Base-by-base conservation (phyloP, 176 grass and related monocot species). In the Ananas comosus region DNA sequence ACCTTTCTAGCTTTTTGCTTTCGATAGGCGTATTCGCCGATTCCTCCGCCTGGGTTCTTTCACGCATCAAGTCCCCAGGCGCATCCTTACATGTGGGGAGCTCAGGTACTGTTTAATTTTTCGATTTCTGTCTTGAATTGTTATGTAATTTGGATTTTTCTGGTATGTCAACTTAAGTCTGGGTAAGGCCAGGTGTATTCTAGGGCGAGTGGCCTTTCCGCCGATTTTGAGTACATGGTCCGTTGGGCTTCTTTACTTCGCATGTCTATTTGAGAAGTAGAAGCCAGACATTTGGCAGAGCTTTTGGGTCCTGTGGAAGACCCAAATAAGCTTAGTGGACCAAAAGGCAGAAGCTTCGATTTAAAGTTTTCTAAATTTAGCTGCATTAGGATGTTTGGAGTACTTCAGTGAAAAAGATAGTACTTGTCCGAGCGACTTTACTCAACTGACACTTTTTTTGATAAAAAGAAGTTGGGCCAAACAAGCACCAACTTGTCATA, bases 1-100 rank as follows among this genome's bases (percentile, higher is more conserved):
- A 9, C 24, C 9, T 68, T 64, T 51, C 17, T 70, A 24, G 33
- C 33, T 42, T 63, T 80, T 14, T 49, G 16, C 1, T 82, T 71
- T 70, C 72, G 51, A 57, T 71, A 93, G 87, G 87, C 82, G 72
- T 99, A 93, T 83, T 79, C 94, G 28, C 80, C 94, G 59, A 83
- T 99, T 65, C 94, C 87, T 56, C 90, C 94, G 59, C 94, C 87
- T 86, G 89, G 94, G 9, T 93, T 93, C 73, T 99, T 86, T 51
- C 90, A 77, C 9, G 84, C 69, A 23, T 91, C 94, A 50, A 90
- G 70, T 64, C 87, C 94, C 79, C 90, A 99, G 68, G 80, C 82
- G 48, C 90, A 99, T 86, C 87, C 90, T 25, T 99, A 91, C 72
- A 93, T 99, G 94, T 99, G 94, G 94, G 94, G 90, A 74, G 78